Percentiles rank a stretch among this genome's conserved stretches.
These are phyloP conservation scores for Radiomyces spectabilis DNA, from an alignment of 192 early-diverging fungal genomes.

Conservation along the genomic window DNA sequence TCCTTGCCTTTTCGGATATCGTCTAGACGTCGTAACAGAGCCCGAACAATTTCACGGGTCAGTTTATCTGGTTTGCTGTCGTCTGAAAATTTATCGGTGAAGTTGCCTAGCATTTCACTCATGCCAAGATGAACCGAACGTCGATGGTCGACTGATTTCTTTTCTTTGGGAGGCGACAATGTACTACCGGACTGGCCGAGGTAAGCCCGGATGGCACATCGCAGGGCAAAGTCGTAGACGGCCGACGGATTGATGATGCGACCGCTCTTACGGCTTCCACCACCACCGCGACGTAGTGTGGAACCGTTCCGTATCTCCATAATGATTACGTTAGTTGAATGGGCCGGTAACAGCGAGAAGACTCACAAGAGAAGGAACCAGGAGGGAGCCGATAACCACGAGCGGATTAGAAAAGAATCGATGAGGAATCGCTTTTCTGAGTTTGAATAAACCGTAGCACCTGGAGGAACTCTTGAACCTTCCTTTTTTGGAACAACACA, in stretches of 20 bases:
- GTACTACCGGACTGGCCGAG: slow-evolving; percentile 9
- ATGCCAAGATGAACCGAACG: slow-evolving; percentile 11
- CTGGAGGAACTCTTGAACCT: too few species aligned
- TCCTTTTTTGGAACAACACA: too few species aligned
- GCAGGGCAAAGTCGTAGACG: slow-evolving; percentile 30
- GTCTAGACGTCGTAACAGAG: slow-evolving; percentile 29
- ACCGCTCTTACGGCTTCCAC: neutral
- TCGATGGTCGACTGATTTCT: too few species aligned
- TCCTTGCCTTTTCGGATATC: slow-evolving; percentile 40
- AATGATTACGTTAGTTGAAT: too few species aligned
- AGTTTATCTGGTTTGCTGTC: slow-evolving; percentile 27
- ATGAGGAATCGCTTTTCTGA: too few species aligned
- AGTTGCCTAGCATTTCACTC: slow-evolving; percentile 14
- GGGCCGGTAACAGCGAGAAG: too few species aligned
- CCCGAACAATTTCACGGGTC: slow-evolving; percentile 38
- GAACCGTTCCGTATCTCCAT: too few species aligned
- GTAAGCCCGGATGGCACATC: slow-evolving; percentile 30
- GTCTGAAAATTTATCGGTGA: slow-evolving; percentile 19
- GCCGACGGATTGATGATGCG: slow-evolving; percentile 7
- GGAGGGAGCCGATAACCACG: too few species aligned
- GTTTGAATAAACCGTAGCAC: too few species aligned
- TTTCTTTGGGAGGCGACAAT: neutral
- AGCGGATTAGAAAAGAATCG: too few species aligned
- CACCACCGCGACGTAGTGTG: too few species aligned
- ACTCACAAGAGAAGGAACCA: too few species aligned